Percentiles rank a stretch among this genome's conserved stretches.
Evolutionary conservation across 2,329 filamentous ascomycete genomes (phyloP).

Genomic region (Chalaropsis thielavioides): DNA sequence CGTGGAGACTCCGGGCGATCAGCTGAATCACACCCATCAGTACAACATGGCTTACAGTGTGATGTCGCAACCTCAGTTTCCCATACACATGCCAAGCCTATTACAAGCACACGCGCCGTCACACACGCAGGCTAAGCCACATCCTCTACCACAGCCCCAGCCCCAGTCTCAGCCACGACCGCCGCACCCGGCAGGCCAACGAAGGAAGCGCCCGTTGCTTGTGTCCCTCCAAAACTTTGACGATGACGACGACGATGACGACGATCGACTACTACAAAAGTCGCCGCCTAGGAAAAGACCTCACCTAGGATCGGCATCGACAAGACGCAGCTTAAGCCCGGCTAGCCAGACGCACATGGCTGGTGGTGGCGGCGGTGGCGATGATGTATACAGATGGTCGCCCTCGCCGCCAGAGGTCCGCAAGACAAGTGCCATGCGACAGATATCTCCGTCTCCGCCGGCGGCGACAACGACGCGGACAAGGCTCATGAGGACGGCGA

Average conservation of each 20-base stretch:
- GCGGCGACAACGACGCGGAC: background rate
- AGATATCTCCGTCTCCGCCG: background rate
- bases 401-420: background rate
- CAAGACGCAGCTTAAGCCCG: too few species aligned
- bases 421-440: background rate
- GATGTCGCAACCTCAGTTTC: background rate
- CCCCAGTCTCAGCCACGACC: background rate
- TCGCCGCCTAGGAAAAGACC: background rate
- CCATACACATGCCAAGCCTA: background rate
- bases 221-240: background rate
- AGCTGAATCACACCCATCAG: background rate
- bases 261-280: conserved; percentile 1
- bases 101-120: conserved; percentile 16
- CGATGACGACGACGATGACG: conserved; percentile 9
- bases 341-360: background rate
- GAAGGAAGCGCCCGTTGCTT: background rate
- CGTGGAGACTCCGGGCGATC: background rate
- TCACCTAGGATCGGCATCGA: background rate
- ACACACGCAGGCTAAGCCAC: background rate
- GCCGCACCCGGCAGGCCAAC: background rate
- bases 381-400: conserved; percentile 8
- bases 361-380: background rate
- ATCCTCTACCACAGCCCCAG: background rate
- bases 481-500: background rate
- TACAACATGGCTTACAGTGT: background rate